Evolutionary conservation across 441 rosid genomes (phyloP), one percentile per base, ranked within the genome.

Genomic region (Adansonia gregorii): DNA sequence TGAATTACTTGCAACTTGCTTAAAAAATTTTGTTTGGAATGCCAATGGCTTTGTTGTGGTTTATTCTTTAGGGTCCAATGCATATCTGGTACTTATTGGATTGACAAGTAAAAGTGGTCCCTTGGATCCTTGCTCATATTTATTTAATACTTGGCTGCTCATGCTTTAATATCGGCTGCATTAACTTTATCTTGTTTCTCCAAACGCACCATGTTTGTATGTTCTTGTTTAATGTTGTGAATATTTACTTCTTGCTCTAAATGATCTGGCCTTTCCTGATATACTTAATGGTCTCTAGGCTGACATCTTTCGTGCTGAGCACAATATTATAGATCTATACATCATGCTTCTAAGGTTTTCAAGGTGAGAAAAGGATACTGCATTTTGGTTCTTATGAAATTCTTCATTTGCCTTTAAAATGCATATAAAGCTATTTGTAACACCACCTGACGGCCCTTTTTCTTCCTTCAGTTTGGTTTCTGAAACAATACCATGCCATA

Each of bases 301-400:
- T 70, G 87, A 88, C 81, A 96, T 96, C 78, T 94, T 96, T 85
- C 94, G 98, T 67, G 87, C 68, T 71, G 99, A 96, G 94, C 90
- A 85, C 77, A 96, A 96, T 83, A 58, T 90, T 17, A 85, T 92
- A 73, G 99, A 96, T 88, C 87, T 96, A 72, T 96, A 94, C 61
- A 85, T 94, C 77, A 90, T 96, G 99, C 98, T 96, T 73, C 85
- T 96, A 63, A 92, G 99, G 78, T 96, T 88, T 90, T 96, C 99
- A 67, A 94, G 98, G 99, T 91, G 86, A 63, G 58, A 39, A 64
- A 27, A 27, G 67, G 48, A 67, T 64, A 69, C 64, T 59, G 76
- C 15, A 75, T 45, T 5, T 7, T 71, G 52, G 66, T 82, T 17
- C 49, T 54, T 45, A 27, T 69, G 41, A 17, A 73, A 64, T 14